Conservation (phyloP, 108 stramenopile species). For the Pseudonitzschia delicatissima region DNA sequence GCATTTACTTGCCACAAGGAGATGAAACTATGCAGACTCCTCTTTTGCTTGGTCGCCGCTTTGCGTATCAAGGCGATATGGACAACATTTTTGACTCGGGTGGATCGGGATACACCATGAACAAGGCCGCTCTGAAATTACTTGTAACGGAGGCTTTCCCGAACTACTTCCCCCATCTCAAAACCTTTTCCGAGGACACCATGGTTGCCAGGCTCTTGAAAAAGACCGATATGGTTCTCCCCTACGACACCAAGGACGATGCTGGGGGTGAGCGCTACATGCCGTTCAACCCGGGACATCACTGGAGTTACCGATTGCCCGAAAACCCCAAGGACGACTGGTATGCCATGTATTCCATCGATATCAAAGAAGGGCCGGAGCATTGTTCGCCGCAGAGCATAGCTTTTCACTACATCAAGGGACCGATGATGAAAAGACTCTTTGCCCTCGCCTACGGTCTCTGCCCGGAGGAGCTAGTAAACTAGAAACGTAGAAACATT, state of each 20-base stretch:
- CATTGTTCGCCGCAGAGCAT: constrained; percentile 87
- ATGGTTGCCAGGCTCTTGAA: constrained; percentile 80
- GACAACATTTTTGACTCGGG: constrained; percentile 91
- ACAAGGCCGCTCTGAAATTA: constrained; percentile 84
- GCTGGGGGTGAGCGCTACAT: constrained; percentile 90
- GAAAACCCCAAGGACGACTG: constrained; percentile 64
- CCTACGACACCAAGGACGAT: constrained; percentile 91
- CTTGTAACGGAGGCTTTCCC: constrained; percentile 71
- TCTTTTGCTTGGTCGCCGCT: constrained; percentile 86
- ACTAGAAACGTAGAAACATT: no score
- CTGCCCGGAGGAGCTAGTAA: constrained; percentile 48
- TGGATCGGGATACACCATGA: constrained; percentile 93
- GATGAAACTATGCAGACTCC: constrained; percentile 67
- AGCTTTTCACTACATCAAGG: constrained; percentile 94
- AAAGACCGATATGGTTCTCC: constrained; percentile 52
- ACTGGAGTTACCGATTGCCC: constrained; percentile 51
- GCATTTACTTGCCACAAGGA: constrained; percentile 69
- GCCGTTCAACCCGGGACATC: constrained; percentile 93
- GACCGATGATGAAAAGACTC: constrained; percentile 64
- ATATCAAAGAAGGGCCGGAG: constrained; percentile 82
- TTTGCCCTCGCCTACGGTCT: constrained; percentile 70
- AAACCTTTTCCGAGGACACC: constrained; percentile 80
- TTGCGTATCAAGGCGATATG: constrained; percentile 68
- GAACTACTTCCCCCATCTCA: constrained; percentile 70
- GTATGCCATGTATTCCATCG: constrained; percentile 87